Base-by-base conservation (phyloP, 2,329 filamentous ascomycete genomes). In the Xylariales sp. region DNA sequence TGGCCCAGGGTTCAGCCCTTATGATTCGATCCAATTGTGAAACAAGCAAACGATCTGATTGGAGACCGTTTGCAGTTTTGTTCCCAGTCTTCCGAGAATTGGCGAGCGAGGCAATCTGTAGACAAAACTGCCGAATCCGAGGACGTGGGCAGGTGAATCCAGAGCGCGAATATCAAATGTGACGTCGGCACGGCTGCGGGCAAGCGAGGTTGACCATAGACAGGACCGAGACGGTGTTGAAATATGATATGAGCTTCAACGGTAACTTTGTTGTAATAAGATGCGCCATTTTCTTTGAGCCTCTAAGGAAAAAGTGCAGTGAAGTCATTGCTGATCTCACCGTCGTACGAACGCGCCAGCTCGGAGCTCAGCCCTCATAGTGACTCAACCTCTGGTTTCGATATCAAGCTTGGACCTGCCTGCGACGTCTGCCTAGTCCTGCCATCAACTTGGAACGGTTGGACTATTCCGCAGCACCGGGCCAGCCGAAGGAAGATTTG, bases 251-350 rank as follows among this genome's bases (percentile, higher is more conserved):
- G n/a, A 8, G n/a, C 24, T n/a, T 8, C 7, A 27, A n/a, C 24
- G 24, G 8, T 27, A n/a, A 15, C 9, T 14, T 21, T 28, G 22
- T 33, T 35, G 34, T 15, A 33, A 6, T 11, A 20, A 27, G 29
- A 40, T 16, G 28, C 25, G 29, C 10, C n/a, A 18, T 15, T 20
- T 43, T 42, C 47, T 36, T 36, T 34, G 37, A 40, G 36, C 44
- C 38, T 48, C 40, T 45, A 38, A 40, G 44, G 37, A 45, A 49
- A 46, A 47, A 47, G 39, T 45, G 44, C 40, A 39, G 46, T 47
- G 45, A 46, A 49, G 48, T 49, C 46, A 48, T 53, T 14, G 53
- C 53, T 55, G 52, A 59, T 57, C 54, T 56, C 52, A 58, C 54
- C 44, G 55, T 61, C 49, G 52, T 43, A 61, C 54, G 52, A 52